Percentiles rank a stretch among this genome's conserved stretches.
phyloP scores from a whole-genome alignment of 495 filamentous ascomycete genomes.

The Trichoderma erinaceum region DNA sequence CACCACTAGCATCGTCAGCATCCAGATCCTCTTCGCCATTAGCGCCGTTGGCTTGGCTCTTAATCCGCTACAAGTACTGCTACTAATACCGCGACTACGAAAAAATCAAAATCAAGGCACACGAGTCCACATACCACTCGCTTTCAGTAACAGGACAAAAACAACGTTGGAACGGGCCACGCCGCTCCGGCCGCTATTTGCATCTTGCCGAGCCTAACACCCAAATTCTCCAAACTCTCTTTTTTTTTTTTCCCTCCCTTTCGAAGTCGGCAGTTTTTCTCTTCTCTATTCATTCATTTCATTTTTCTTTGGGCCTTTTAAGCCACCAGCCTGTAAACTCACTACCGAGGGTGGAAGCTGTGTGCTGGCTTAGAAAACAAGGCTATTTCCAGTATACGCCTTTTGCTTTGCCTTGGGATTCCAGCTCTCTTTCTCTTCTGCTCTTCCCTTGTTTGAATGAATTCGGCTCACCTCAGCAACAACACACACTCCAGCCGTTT shows the following conservation, averaged over 20 bases:
- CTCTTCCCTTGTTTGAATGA: not conserved
- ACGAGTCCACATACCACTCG: too few relatives aligned
- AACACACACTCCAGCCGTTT: too few relatives aligned
- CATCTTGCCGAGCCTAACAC: not conserved
- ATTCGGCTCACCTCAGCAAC: too few relatives aligned
- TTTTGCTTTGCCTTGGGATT: not conserved
- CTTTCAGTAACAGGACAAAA: not conserved
- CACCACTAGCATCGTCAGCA: too few relatives aligned
- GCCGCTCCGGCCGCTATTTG: constrained; percentile 7
- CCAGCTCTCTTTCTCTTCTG: not conserved
- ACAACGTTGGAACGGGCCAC: constrained; percentile 9
- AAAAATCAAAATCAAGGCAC: not conserved
- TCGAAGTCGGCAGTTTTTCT: not conserved
- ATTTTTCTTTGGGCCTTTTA: not conserved
- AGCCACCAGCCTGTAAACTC: not conserved
- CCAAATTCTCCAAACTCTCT: not conserved
- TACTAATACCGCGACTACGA: too few relatives aligned
- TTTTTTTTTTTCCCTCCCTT: not conserved
- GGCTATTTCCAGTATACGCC: too few relatives aligned
- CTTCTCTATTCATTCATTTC: not conserved
- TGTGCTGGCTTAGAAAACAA: not conserved
- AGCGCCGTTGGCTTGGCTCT: too few relatives aligned
- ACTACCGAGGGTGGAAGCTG: not conserved
- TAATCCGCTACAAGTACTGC: too few relatives aligned
- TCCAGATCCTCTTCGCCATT: too few relatives aligned